These are phyloP conservation scores for Yamadazyma mexicana DNA, from an alignment of 1,139 yeast genomes.

Conservation along the genomic window DNA sequence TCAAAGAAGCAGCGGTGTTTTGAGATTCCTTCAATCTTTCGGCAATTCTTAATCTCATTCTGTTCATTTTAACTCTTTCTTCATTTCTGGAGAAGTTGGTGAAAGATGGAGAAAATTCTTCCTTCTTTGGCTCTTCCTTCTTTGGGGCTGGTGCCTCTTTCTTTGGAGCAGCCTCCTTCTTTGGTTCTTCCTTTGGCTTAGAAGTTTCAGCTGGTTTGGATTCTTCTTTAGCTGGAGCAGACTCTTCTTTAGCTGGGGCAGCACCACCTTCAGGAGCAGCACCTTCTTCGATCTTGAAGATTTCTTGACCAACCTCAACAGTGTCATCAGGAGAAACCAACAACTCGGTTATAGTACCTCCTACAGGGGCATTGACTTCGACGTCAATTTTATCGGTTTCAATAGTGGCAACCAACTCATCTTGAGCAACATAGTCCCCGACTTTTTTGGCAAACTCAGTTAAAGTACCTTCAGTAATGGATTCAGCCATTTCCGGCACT, in stretches of 20 bases:
- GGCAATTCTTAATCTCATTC: constrained; percentile 99
- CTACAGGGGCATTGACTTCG: constrained; percentile 90
- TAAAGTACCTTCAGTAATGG: constrained; percentile 95
- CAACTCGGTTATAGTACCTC: constrained; percentile 87
- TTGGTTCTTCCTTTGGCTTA: constrained; percentile 22
- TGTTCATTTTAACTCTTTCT: constrained; percentile 96
- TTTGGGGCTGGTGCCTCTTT: constrained; percentile 26
- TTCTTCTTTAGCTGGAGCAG: constrained; percentile 2
- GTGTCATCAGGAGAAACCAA: constrained; percentile 87
- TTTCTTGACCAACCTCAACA: constrained; percentile 94
- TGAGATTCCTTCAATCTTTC: constrained; percentile 99
- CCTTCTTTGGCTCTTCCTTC: constrained; percentile 24
- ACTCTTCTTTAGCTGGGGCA: constrained; percentile 16
- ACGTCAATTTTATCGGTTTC: constrained; percentile 99
- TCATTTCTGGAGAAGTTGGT: constrained; percentile 80
- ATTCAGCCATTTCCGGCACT: constrained; percentile 99
- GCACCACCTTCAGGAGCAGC: constrained; percentile 74
- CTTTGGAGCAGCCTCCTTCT: constrained; percentile 14
- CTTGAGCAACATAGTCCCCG: constrained; percentile 86
- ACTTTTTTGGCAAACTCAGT: constrained; percentile 75
- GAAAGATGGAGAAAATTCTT: constrained; percentile 45
- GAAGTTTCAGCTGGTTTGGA: constrained; percentile 34
- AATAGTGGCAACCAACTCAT: constrained; percentile 93
- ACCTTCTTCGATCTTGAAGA: constrained; percentile 88
- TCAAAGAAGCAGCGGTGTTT: constrained; percentile 96